Evolutionary conservation across 192 early-diverging fungal genomes (phyloP).

Genomic region (Coemansia sp.): DNA sequence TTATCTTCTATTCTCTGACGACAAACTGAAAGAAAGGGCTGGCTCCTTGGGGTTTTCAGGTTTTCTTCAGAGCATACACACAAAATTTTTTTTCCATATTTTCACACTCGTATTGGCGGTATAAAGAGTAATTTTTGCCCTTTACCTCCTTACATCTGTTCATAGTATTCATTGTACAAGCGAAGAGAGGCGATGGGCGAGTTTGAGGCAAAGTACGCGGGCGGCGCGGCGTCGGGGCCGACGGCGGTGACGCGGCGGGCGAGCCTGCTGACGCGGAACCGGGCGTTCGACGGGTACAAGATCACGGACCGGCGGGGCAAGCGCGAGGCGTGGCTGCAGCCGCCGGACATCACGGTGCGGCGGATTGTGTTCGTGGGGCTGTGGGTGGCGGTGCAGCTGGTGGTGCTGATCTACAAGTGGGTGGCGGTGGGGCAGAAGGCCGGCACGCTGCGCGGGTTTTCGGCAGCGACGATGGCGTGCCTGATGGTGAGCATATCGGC

Average conservation of each 20-base stretch:
- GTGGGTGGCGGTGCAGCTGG: conserved; percentile 58
- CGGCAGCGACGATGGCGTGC: conserved; percentile 38
- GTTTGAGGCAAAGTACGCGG: conserved; percentile 25
- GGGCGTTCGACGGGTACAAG: conserved; percentile 48
- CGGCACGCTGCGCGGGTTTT: conserved; percentile 41
- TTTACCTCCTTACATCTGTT: no score
- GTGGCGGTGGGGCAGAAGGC: conserved; percentile 50
- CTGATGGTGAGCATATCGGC: conserved; percentile 55
- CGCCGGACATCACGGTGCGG: conserved; percentile 47
- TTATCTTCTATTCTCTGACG: background rate
- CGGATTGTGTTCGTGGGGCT: conserved; percentile 52
- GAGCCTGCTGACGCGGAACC: conserved; percentile 42
- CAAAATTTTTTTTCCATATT: no score
- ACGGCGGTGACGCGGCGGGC: conserved; percentile 22
- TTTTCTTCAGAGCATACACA: no score
- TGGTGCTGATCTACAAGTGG: conserved; percentile 57
- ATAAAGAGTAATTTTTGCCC: background rate
- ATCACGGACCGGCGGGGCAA: conserved; percentile 18
- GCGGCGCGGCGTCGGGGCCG: background rate
- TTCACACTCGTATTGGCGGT: background rate
- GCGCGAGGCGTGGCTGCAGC: conserved; percentile 7
- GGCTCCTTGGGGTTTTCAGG: no score
- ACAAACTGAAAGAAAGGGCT: no score
- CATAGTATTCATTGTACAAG: no score
- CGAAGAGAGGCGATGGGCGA: background rate